Base-by-base conservation (phyloP, 805 yeast species). In the Kazachstania viticola region DNA sequence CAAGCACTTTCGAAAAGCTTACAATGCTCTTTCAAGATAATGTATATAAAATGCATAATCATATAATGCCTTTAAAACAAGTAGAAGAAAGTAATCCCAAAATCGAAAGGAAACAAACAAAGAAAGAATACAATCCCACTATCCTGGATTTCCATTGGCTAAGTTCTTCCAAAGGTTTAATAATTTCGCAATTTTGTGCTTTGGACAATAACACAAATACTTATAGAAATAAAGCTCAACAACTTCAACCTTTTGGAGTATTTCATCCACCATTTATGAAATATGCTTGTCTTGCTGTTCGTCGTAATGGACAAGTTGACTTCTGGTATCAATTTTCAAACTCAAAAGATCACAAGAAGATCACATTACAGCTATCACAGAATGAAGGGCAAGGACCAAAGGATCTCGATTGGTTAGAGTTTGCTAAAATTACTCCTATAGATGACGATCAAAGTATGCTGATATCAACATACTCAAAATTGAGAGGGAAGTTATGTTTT, bases 101-200 rank as follows among this genome's bases (percentile, higher is more conserved):
- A 56, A 29, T 65, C 53, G 69, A 51, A 34, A 35, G 56, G 49
- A 48, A 59, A 46, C 41, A 57, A 58, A 61, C 54, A 12, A 56
- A 54, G 27, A 52, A 51, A 24, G 56, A 52, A 36, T 51, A 50
- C 27, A 49, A 48, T 31, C 49, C 58, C 5, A 35, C 63, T 4
- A 41, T 54, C 3, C 32, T 51, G 14, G 71, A 67, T 39, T 69
- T 71, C 60, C 50, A 54, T 30, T 58, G 72, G 45, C 48, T 57
- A 5, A 53, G 64, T 8, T 60, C 65, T 19, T 58, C 69, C 5
- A 55, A 56, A 30, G 51, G 56, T 15, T 42, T 50, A 11, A 50
- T 56, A 24, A 37, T 46, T 3, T 48, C 58, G 3, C 52, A 47
- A 32, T 51, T 50, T 25, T 54, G 57, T 31, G 51, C 48, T 14